Percentiles rank a stretch among this genome's conserved stretches.
Evolutionary conservation across 164 flowering plant genomes (phyloP).

Genomic region (Annona squamosa): DNA sequence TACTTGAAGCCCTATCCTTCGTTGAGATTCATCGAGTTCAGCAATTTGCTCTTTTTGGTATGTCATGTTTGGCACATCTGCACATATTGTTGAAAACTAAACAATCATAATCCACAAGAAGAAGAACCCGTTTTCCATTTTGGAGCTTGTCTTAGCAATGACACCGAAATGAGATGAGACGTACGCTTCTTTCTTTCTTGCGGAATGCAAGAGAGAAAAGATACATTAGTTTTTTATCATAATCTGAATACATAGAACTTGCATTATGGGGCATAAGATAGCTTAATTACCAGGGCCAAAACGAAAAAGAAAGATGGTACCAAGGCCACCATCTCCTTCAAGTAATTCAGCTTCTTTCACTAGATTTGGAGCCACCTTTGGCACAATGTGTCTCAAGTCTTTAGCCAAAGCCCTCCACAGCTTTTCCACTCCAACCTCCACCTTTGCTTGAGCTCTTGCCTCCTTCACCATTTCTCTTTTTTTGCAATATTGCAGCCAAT

Average conservation of each 20-base stretch:
- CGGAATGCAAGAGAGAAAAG: no score
- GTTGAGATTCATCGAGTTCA: constrained; percentile 29
- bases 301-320: constrained; percentile 28
- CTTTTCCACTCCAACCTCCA: constrained; percentile 22
- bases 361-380: constrained; percentile 22
- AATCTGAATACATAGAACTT: background rate
- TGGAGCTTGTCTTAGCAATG: no score
- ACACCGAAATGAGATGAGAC: no score
- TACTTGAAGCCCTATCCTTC: constrained; percentile 28
- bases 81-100: background rate
- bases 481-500: background rate
- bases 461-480: constrained; percentile 18
- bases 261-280: background rate
- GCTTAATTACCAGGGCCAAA: constrained; percentile 25
- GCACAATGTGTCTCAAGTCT: constrained; percentile 18
- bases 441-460: constrained; percentile 17
- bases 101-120: no score
- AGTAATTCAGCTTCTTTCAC: constrained; percentile 20
- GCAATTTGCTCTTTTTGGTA: constrained; percentile 38
- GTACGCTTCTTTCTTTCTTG: no score
- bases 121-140: no score
- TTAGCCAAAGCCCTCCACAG: constrained; percentile 26
- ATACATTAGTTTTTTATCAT: background rate
- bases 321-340: constrained; percentile 50
- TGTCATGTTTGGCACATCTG: constrained; percentile 21